Base-by-base conservation (phyloP, 2,329 filamentous ascomycete species). In the Sporothrix pseudoabietina region DNA sequence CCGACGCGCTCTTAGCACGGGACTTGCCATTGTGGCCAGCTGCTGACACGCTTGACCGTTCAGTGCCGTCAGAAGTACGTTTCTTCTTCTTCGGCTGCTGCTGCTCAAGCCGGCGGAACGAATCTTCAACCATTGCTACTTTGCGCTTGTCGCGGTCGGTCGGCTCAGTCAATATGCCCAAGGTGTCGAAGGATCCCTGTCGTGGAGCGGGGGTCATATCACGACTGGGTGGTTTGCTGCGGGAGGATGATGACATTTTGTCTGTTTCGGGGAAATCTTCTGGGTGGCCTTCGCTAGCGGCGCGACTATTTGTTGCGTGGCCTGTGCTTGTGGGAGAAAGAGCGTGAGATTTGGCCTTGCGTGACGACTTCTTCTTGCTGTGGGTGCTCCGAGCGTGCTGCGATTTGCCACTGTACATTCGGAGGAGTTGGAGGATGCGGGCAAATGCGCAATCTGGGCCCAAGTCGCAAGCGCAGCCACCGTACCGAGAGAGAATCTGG, bases 381-480 rank as follows among this genome's bases (percentile, higher is more conserved):
- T 57, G 59, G 19, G 44, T 65, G 35, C 54, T 65, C 9, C 65
- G 57, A 4, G 59, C 26, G 7, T 76, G 72, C 1, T 87, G 85
- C 14, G 81, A 78, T 72, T 84, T 86, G 55, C 81, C 80, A 72
- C 87, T 81, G 77, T 89, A 89, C 71, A 86, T 87, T 69, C 87
- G 84, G 78, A 89, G 87, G 71, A 86, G 87, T 69, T 87, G 84
- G 78, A 89, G 87, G 76, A 91, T 91, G 26, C 88, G 87, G 74
- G 84, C 85, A 81, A 91, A 91, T 2, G 88, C 87, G 77, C 89
- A 91, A 73, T 90, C 87, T 55, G 84, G 82, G 8, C 88, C 88
- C 16, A 89, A 80, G 73, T 91, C 87, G 80, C 92, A 95, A 4
- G 92, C 92, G 81, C 92, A 95, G 22, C 92, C 92, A 22, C 92